Evolutionary conservation across 2,329 filamentous ascomycete genomes (phyloP).

Genomic region (Corinectria fuckeliana): DNA sequence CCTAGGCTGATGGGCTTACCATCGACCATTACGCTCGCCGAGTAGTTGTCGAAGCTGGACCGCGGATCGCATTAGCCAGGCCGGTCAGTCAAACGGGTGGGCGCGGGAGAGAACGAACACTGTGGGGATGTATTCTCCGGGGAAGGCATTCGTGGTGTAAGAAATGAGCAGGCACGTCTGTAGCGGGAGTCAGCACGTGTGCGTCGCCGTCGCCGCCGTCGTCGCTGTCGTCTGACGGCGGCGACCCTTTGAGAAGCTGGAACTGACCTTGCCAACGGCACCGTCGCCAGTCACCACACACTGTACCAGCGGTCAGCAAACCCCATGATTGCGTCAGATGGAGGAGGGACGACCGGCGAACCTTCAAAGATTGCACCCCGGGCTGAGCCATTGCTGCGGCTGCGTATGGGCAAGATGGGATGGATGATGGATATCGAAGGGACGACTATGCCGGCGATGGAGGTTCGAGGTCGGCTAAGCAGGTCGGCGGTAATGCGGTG

Average conservation of each 20-base stretch:
- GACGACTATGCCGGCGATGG: neutral
- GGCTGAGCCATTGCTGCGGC: slow-evolving; percentile 71
- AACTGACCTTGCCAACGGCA: slow-evolving; percentile 91
- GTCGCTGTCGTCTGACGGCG: neutral
- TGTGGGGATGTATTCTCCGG: slow-evolving; percentile 99
- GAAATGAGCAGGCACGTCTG: slow-evolving; percentile 99
- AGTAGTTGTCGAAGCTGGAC: slow-evolving; percentile 95
- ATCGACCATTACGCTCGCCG: slow-evolving; percentile 98
- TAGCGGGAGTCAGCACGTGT: slow-evolving; percentile 39
- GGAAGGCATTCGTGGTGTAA: slow-evolving; percentile 99
- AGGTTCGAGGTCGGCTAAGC: neutral
- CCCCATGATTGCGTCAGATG: slow-evolving; percentile 28
- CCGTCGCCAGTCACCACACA: slow-evolving; percentile 99
- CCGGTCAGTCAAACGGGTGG: neutral
- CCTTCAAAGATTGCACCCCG: slow-evolving; percentile 91
- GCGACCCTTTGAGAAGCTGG: slow-evolving; percentile 7
- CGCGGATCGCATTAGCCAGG: slow-evolving; percentile 19
- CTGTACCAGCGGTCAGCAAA: slow-evolving; percentile 56
- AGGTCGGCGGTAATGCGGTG: slow-evolving; percentile 5
- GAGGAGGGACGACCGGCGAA: slow-evolving; percentile 48
- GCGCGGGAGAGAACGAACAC: slow-evolving; percentile 69
- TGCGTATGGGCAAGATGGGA: slow-evolving; percentile 14
- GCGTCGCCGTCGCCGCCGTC: neutral
- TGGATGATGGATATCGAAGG: slow-evolving; percentile 5
- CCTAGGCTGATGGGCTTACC: slow-evolving; percentile 96